Evolutionary conservation across 345 rosid species (phyloP).

Genomic region (Syzygium jambos): DNA sequence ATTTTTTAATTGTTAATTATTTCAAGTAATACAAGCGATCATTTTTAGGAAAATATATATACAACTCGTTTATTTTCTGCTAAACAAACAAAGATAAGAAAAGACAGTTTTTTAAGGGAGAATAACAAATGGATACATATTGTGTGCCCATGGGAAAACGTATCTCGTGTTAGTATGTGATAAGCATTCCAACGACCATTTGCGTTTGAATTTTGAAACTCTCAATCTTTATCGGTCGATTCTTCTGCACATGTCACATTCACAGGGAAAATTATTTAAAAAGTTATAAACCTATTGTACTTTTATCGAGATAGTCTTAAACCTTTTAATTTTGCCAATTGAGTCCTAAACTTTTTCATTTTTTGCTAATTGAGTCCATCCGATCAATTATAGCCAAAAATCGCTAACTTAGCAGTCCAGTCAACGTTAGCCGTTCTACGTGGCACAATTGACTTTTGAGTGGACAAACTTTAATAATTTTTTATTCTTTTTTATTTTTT

Average conservation of each 20-base stretch:
- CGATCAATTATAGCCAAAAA: too few relatives aligned
- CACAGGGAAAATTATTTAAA: too few relatives aligned
- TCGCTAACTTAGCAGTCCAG: too few relatives aligned
- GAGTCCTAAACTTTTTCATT: too few relatives aligned
- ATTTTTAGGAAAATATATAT: not conserved
- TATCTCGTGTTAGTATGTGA: accelerated
- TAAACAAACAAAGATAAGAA: accelerated
- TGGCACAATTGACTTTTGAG: too few relatives aligned
- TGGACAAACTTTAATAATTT: too few relatives aligned
- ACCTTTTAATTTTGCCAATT: too few relatives aligned
- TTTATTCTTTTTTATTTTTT: too few relatives aligned
- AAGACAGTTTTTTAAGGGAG: accelerated
- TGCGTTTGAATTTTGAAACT: not conserved
- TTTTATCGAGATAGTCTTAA: too few relatives aligned
- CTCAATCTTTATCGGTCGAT: not conserved
- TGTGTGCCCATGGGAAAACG: not conserved
- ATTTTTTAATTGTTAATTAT: not conserved
- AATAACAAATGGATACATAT: not conserved
- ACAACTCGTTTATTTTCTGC: accelerated
- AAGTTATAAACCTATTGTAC: too few relatives aligned
- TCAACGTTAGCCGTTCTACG: too few relatives aligned
- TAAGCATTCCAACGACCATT: not conserved
- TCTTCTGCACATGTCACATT: not conserved
- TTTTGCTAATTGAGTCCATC: too few relatives aligned
- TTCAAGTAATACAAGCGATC: accelerated